Evolutionary conservation across 139 green algal species (phyloP).

Genomic region (Closterium sp.): DNA sequence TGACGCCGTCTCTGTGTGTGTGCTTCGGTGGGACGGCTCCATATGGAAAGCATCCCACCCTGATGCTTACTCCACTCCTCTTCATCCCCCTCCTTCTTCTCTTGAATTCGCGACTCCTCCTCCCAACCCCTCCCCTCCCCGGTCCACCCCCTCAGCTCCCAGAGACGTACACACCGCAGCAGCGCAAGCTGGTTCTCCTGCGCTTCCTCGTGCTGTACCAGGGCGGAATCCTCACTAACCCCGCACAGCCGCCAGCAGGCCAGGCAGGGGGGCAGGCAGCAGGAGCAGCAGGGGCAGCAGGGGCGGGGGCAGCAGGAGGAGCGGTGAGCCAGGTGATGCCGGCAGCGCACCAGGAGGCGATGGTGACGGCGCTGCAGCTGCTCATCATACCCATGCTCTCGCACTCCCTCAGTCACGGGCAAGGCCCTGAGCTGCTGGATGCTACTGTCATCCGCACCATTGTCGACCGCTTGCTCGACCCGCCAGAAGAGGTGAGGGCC

Average conservation of each 20-base stretch:
- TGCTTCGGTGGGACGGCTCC: too few species aligned
- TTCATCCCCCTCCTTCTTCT: neutral
- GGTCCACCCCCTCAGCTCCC: slow-evolving; percentile 21
- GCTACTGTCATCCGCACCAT: slow-evolving; percentile 52
- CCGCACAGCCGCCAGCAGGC: slow-evolving; percentile 33
- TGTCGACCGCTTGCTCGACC: slow-evolving; percentile 56
- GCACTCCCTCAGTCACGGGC: slow-evolving; percentile 54
- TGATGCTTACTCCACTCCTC: neutral
- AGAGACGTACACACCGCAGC: slow-evolving; percentile 37
- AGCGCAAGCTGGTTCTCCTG: slow-evolving; percentile 58
- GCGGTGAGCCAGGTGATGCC: neutral
- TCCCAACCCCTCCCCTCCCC: neutral
- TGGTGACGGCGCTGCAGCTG: slow-evolving; percentile 68
- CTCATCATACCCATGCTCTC: slow-evolving; percentile 81
- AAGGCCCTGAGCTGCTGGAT: slow-evolving; percentile 50
- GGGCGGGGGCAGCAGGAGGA: neutral
- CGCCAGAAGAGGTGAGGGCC: slow-evolving; percentile 49
- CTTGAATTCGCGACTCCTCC: too few species aligned
- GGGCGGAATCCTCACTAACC: neutral
- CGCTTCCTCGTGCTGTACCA: slow-evolving; percentile 66
- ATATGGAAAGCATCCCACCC: too few species aligned
- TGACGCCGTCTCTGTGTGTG: too few species aligned
- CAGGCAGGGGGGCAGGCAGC: slow-evolving; percentile 50
- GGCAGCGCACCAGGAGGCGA: slow-evolving; percentile 42
- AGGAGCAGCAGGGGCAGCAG: neutral